Evolutionary conservation across 768 basidiomycete species (phyloP), one percentile per base, ranked within the genome.

Genomic region (Suillus occidentalis): DNA sequence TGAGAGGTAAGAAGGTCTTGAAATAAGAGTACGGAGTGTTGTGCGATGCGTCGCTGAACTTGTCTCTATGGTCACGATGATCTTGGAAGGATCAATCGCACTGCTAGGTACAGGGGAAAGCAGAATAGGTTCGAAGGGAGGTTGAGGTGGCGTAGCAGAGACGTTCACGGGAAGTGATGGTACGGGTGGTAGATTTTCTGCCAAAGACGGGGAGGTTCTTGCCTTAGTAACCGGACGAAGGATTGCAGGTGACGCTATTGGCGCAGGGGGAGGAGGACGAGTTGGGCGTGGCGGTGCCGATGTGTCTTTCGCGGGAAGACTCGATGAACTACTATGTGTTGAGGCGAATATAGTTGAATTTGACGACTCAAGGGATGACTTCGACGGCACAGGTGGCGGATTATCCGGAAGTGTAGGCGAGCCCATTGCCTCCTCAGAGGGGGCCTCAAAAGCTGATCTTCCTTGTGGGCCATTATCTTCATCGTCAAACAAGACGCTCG

Each of bases 51-150:
- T 86, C 37, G 79, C 71, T 0, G 90, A 90, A 68, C 85, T 87
- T 18, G 92, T 92, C 76, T 94, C 92, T 55, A 94, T 68, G 3
- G 87, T 86, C 58, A 94, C 82, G 59, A 94, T 85, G 40, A 87
- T 77, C 68, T 86, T 87, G 12, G 84, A 82, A 12, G 83, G 83
- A 68, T 92, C 87, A 13, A 85, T 71, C 8, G 72, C 71, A 49
- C 77, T 73, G 6, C 77, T 74, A 12, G 89, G 87, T 2, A 82
- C 75, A 25, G 85, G 76, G 1, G 89, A 89, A 37, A 94, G 73
- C 6, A 93, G 82, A 61, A 93, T 83, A 3, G 89, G 82, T 13
- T 82, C 81, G 76, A 94, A 94, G 1, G 86, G 83, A 3, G 86
- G 83, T 50, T 78, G 82, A 4, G 71, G 84, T 0, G 85, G 81